Conservation (phyloP, 2,329 filamentous ascomycete genomes). For the Cladosporium velox region DNA sequence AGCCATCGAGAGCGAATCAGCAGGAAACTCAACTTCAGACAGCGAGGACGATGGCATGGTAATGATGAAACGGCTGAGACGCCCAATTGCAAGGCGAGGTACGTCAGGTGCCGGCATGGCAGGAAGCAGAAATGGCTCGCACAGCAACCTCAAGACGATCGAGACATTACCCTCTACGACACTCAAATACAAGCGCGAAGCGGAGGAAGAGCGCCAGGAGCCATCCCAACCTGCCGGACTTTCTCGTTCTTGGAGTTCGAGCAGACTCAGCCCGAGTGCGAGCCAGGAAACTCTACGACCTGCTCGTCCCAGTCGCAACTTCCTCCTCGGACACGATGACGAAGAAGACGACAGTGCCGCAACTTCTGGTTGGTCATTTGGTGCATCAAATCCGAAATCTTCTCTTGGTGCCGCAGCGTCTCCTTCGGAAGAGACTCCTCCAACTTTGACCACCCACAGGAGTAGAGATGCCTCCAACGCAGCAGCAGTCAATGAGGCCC, state of each 20-base stretch:
- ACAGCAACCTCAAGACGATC: slow-evolving; percentile 71
- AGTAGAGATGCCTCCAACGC: slow-evolving; percentile 11
- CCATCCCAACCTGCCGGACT: slow-evolving; percentile 21
- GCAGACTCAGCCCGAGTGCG: slow-evolving; percentile 65
- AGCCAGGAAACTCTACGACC: slow-evolving; percentile 82
- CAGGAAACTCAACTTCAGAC: slow-evolving; percentile 31
- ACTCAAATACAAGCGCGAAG: slow-evolving; percentile 63
- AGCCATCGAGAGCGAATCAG: slow-evolving; percentile 38
- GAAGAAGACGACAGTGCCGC: slow-evolving; percentile 22
- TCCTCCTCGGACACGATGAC: slow-evolving; percentile 55
- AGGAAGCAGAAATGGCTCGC: slow-evolving; percentile 59
- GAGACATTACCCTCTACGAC: slow-evolving; percentile 86
- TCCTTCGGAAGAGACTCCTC: slow-evolving; percentile 17
- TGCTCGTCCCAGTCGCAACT: slow-evolving; percentile 64
- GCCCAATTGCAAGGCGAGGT: slow-evolving; percentile 55
- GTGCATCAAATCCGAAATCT: slow-evolving; percentile 37
- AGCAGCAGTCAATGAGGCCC: slow-evolving; percentile 11
- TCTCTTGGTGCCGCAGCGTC: slow-evolving; percentile 32
- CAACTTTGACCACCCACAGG: neutral
- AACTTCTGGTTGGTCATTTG: slow-evolving; percentile 38
- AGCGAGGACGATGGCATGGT: slow-evolving; percentile 72
- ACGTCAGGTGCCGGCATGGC: slow-evolving; percentile 21
- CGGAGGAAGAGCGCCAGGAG: neutral
- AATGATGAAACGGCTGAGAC: slow-evolving; percentile 72
- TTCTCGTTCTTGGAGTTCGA: slow-evolving; percentile 17